Conservation (phyloP, 306 rosid species). For the Begonia peltatifolia region DNA sequence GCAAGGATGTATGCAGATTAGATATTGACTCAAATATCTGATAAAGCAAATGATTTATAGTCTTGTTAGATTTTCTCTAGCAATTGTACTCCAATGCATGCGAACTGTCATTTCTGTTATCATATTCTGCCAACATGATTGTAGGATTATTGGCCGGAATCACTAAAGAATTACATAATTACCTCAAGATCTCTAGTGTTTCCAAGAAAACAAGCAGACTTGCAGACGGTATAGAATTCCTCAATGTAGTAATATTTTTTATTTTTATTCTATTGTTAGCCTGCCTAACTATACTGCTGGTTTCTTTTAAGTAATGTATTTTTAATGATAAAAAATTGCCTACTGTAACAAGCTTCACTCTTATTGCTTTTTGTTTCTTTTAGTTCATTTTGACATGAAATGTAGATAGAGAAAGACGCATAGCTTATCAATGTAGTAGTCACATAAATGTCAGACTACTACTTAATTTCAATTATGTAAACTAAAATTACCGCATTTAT, state of each 20-base stretch:
- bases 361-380: no score
- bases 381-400: no score
- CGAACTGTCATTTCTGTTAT: neutral
- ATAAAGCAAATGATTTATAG: neutral
- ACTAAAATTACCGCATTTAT: neutral
- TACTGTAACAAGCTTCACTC: no score
- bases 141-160: constrained; percentile 75
- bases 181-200: constrained; percentile 50
- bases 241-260: no score
- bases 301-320: no score
- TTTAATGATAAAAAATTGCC: no score
- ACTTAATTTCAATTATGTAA: no score
- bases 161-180: constrained; percentile 39
- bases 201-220: constrained; percentile 46
- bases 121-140: constrained; percentile 5
- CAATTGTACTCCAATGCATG: neutral
- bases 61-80: neutral
- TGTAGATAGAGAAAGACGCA: no score
- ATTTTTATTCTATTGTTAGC: no score
- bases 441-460: no score
- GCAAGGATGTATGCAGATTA: neutral
- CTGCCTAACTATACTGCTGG: no score
- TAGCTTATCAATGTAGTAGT: no score
- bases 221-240: constrained; percentile 31
- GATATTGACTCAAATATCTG: neutral